Evolutionary conservation across 495 filamentous ascomycete species (phyloP).

Genomic region (Bryoglossum gracile): DNA sequence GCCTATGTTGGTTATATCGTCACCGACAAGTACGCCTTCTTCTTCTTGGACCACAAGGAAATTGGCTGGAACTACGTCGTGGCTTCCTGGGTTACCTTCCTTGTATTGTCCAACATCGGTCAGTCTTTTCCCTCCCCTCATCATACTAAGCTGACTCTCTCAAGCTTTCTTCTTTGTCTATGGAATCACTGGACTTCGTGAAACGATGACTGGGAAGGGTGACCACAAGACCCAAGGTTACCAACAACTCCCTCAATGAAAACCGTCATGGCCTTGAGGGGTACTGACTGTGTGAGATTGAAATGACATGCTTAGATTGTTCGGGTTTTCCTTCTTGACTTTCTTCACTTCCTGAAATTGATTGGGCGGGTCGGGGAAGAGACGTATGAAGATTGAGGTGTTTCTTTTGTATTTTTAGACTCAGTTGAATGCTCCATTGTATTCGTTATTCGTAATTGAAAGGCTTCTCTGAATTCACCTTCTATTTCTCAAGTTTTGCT

Average conservation of each 20-base stretch:
- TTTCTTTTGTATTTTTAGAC: not conserved
- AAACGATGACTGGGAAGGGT: conserved; percentile 28
- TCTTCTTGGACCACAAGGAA: conserved; percentile 39
- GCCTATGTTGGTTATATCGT: conserved; percentile 37
- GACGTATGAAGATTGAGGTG: not conserved
- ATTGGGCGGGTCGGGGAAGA: not conserved
- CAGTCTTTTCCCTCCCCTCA: conserved; percentile 17
- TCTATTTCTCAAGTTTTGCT: no score
- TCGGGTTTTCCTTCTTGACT: not conserved
- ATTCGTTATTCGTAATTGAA: not conserved
- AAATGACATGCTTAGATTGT: not conserved
- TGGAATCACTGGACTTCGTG: conserved; percentile 37
- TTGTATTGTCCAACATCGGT: conserved; percentile 30
- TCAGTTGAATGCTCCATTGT: not conserved
- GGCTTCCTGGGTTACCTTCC: conserved; percentile 31
- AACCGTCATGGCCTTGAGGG: conserved; percentile 5
- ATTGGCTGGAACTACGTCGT: conserved; percentile 30
- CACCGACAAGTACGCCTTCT: conserved; percentile 40
- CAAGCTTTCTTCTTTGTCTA: conserved; percentile 39
- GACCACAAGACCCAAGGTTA: conserved; percentile 13
- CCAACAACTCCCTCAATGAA: conserved; percentile 14
- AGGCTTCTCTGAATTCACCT: not conserved
- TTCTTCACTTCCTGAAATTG: not conserved
- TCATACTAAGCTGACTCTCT: conserved; percentile 15
- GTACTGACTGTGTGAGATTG: not conserved